Evolutionary conservation across 139 green algal species (phyloP).

Genomic region (Coelastrella sp.): DNA sequence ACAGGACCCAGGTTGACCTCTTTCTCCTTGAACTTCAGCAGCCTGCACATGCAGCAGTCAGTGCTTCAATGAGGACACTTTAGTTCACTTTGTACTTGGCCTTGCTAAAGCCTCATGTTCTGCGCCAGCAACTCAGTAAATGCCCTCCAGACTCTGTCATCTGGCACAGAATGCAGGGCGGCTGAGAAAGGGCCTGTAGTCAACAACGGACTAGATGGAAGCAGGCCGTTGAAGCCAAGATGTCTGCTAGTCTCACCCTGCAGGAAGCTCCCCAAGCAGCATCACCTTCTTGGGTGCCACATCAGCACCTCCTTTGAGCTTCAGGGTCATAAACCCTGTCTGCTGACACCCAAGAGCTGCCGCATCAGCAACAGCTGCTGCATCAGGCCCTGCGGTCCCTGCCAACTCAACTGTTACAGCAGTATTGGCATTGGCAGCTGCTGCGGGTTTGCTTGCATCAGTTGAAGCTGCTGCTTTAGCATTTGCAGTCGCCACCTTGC

Average conservation of each 20-base stretch:
- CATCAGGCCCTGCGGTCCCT: background rate
- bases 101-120: background rate
- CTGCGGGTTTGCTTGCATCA: background rate
- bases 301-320: slow-evolving; percentile 32
- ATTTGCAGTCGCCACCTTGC: background rate
- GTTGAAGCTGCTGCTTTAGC: background rate
- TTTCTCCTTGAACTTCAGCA: slow-evolving; percentile 68
- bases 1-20: slow-evolving; percentile 64
- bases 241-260: slow-evolving; percentile 32
- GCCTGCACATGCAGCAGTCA: background rate
- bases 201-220: too few relatives aligned
- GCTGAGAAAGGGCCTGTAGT: too few relatives aligned
- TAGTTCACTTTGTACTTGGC: background rate
- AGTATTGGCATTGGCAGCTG: background rate
- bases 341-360: slow-evolving; percentile 26
- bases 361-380: background rate
- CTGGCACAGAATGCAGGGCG: background rate
- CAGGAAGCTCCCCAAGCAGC: slow-evolving; percentile 62
- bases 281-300: slow-evolving; percentile 32
- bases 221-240: too few relatives aligned
- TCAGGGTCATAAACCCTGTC: slow-evolving; percentile 29
- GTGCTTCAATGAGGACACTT: background rate
- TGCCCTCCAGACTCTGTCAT: background rate
- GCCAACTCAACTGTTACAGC: background rate
- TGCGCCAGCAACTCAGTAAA: background rate